Evolutionary conservation across 1,139 yeast genomes (phyloP), one percentile per base, ranked within the genome.

Genomic region (Blastobotrys niveus): DNA sequence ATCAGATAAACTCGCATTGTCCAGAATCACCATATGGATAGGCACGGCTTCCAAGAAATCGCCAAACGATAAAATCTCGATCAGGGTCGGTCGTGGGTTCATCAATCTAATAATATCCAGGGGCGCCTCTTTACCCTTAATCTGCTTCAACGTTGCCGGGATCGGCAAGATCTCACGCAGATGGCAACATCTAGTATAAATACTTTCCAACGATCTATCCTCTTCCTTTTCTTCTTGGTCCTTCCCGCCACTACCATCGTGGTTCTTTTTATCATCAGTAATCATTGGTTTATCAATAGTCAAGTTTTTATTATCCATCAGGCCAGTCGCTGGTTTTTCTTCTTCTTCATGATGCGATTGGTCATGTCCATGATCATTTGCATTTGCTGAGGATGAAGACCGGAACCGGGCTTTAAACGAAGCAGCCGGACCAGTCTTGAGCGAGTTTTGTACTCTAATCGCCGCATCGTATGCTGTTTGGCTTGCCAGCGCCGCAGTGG

Each of bases 101-200:
- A 88, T 71, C 64, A 89, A 73, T 57, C 86, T 83, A 50, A 89
- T 67, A 6, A 81, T 81, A 47, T 82, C 84, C 40, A 89, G 67
- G 1, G 96, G 95, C 35, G 80, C 75, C 0, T 79, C 64, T 57
- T 85, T 85, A 49, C 80, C 80, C 58, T 82, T 84, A 48, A 89
- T 73, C 61, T 89, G 97, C 57, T 82, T 83, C 55, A 87, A 63
- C 0, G 94, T 87, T 0, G 95, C 95, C 1, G 95, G 94, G 48
- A 89, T 88, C 0, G 97, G 97, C 52, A 89, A 66, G 44, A 89
- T 89, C 58, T 89, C 97, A 45, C 97, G 72, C 50, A 89, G 70
- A 64, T 89, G 97, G 59, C 96, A 89, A 61, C 96, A 88, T 52
- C 96, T 70, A 0, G 96, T 86, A 62, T 89, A 89, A 14, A 89